A percentile compares a stretch with the other conserved stretches of the same genome.
Evolutionary conservation across 2,329 filamentous ascomycete species (phyloP).

Genomic region (Trichoderma hamatum): DNA sequence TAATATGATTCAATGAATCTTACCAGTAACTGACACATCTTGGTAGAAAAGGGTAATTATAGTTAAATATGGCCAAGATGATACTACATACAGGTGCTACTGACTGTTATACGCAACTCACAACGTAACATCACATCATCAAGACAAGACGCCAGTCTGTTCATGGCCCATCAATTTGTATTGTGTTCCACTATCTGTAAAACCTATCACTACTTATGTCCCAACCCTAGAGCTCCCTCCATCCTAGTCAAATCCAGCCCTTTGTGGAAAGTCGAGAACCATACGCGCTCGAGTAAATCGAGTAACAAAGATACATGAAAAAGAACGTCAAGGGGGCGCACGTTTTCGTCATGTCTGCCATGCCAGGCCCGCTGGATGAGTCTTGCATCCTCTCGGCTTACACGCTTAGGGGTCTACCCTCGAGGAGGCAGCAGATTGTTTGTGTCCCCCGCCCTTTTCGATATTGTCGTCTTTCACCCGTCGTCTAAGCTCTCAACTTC

Average conservation of each 20-base stretch:
- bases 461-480: conserved; percentile 1
- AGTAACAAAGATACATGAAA: conserved; percentile 5
- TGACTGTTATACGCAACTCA: neutral
- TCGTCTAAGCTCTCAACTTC: conserved; percentile 8
- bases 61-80: neutral
- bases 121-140: neutral
- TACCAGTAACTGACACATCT: neutral
- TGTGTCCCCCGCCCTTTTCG: neutral
- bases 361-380: conserved; percentile 24
- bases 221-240: conserved; percentile 7
- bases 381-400: conserved; percentile 8
- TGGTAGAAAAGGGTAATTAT: neutral
- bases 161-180: conserved; percentile 33
- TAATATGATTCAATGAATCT: neutral
- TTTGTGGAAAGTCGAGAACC: conserved; percentile 10
- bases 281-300: conserved; percentile 20
- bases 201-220: conserved; percentile 36
- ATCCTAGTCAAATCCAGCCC: conserved; percentile 7
- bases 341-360: conserved; percentile 14
- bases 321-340: neutral
- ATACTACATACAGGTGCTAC: too few relatives aligned
- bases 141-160: neutral
- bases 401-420: conserved; percentile 10
- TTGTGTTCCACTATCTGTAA: conserved; percentile 37
- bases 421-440: conserved; percentile 23